Conservation (phyloP, 257 asterid species). For the Fraxinus anomala region DNA sequence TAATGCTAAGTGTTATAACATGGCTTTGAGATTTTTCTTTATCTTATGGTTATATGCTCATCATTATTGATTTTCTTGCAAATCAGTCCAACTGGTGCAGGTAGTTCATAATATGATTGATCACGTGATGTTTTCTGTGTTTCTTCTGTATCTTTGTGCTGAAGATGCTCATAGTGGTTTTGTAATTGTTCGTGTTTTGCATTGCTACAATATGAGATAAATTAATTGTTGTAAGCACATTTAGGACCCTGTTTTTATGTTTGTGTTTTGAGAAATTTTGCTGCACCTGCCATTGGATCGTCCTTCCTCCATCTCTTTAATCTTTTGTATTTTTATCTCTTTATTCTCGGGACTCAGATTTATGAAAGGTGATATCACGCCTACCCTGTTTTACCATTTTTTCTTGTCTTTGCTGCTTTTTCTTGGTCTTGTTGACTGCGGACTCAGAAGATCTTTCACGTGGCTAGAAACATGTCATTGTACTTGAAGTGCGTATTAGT, state of each 20-base stretch:
- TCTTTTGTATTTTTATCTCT: neutral
- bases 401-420: neutral
- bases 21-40: neutral
- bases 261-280: neutral
- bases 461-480: neutral
- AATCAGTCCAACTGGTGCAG: neutral
- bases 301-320: neutral
- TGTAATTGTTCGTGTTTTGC: neutral
- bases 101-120: neutral
- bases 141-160: neutral
- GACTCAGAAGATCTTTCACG: neutral
- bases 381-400: neutral
- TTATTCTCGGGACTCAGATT: neutral
- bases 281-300: neutral
- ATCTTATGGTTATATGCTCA: neutral
- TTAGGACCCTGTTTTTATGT: neutral
- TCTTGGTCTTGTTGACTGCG: neutral
- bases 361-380: neutral
- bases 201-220: neutral
- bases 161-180: neutral
- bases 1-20: neutral
- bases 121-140: neutral
- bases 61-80: neutral
- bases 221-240: neutral
- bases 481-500: neutral